These are phyloP conservation scores for Alternaria sp. DNA, from an alignment of 2,329 filamentous ascomycete genomes.

Conservation along the genomic window DNA sequence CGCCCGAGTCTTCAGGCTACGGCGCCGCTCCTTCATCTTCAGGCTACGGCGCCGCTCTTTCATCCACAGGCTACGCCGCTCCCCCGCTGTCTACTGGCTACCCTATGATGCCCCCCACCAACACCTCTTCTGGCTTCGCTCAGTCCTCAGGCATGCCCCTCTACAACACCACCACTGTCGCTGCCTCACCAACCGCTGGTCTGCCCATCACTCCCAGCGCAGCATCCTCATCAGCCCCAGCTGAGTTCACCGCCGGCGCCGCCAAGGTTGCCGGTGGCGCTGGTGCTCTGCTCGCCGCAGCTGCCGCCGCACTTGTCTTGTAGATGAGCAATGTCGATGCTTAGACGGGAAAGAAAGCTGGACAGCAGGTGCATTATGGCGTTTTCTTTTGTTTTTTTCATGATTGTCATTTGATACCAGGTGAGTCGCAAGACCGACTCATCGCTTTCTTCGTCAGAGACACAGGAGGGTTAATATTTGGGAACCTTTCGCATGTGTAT, in stretches of 20 bases:
- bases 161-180: slow-evolving; percentile 22
- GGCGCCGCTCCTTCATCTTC: neutral
- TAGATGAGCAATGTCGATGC: slow-evolving; percentile 20
- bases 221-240: slow-evolving; percentile 18
- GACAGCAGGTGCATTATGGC: slow-evolving; percentile 23
- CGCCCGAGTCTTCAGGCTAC: neutral
- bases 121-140: slow-evolving; percentile 15
- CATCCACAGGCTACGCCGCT: slow-evolving; percentile 3
- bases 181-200: slow-evolving; percentile 28
- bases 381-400: slow-evolving; percentile 17
- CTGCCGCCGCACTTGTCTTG: slow-evolving; percentile 36
- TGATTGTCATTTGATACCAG: slow-evolving; percentile 33
- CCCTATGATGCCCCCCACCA: slow-evolving; percentile 6
- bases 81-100: slow-evolving; percentile 5
- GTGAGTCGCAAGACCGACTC: slow-evolving; percentile 10
- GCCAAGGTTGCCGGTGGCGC: slow-evolving; percentile 32
- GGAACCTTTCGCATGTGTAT: slow-evolving; percentile 9
- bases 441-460: slow-evolving; percentile 1
- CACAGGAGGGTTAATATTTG: slow-evolving; percentile 5
- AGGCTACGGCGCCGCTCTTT: neutral
- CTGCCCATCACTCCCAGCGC: slow-evolving; percentile 25
- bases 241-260: slow-evolving; percentile 32
- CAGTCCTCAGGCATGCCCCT: slow-evolving; percentile 24
- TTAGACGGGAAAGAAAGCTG: neutral
- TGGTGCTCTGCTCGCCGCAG: slow-evolving; percentile 31